These are phyloP conservation scores for Auricularia sp. DNA, from an alignment of 768 basidiomycete genomes.

Conservation along the genomic window DNA sequence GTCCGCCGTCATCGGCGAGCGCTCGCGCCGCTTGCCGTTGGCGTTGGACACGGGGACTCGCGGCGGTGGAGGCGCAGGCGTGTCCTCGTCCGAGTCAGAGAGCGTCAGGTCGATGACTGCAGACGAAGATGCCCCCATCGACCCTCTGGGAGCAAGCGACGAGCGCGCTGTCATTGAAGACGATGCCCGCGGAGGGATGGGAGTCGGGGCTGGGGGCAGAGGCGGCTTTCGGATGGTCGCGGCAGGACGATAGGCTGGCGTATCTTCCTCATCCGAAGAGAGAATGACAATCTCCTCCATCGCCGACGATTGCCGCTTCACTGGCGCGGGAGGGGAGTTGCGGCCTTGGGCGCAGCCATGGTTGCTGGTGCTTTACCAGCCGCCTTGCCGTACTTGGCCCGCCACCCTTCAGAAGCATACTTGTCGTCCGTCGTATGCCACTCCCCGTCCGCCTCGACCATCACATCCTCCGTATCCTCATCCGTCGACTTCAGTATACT, in stretches of 20 bases:
- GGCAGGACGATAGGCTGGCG: slow-evolving; percentile 68
- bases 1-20: neutral
- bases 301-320: slow-evolving; percentile 36
- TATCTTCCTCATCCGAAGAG: slow-evolving; percentile 66
- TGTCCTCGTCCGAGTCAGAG: slow-evolving; percentile 56
- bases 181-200: slow-evolving; percentile 21
- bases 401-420: slow-evolving; percentile 68
- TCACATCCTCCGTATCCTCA: slow-evolving; percentile 80
- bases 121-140: too few relatives aligned
- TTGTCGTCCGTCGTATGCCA: slow-evolving; percentile 93
- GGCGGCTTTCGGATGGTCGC: slow-evolving; percentile 16
- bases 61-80: slow-evolving; percentile 18
- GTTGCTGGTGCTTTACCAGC: neutral
- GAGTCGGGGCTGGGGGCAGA: slow-evolving; percentile 3
- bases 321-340: neutral
- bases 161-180: slow-evolving; percentile 21
- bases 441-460: slow-evolving; percentile 88
- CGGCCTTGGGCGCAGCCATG: neutral
- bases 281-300: slow-evolving; percentile 54
- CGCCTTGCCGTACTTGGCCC: slow-evolving; percentile 12
- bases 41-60: too few relatives aligned
- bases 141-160: slow-evolving; percentile 28
- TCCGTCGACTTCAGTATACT: slow-evolving; percentile 70
- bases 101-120: slow-evolving; percentile 78
- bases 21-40: too few relatives aligned